These are phyloP conservation scores for Zygosaccharomyces sapae DNA, from an alignment of 1,139 yeast species.

Conservation along the genomic window DNA sequence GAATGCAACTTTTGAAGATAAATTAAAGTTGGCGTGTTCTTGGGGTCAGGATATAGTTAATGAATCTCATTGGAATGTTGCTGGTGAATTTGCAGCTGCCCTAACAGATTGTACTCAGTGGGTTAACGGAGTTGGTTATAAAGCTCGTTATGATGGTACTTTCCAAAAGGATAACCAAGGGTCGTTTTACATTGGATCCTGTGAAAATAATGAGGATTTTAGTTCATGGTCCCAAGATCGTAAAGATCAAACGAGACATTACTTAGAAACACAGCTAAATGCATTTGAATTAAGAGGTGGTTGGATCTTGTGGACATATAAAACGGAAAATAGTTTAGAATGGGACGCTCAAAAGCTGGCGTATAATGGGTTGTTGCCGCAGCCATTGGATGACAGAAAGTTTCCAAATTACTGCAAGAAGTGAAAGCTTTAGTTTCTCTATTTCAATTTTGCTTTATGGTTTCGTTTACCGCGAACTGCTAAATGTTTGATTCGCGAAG, in stretches of 20 bases:
- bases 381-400: constrained; percentile 61
- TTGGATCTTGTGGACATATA: constrained; percentile 92
- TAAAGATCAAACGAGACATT: constrained; percentile 57
- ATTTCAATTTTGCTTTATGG: too few species aligned
- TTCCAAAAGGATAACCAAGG: constrained; percentile 40
- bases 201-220: constrained; percentile 54
- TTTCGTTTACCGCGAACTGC: neutral
- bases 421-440: neutral
- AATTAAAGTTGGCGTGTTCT: constrained; percentile 57
- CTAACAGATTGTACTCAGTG: constrained; percentile 88
- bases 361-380: constrained; percentile 66
- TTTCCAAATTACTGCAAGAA: constrained; percentile 38
- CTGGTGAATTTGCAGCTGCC: constrained; percentile 95
- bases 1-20: constrained; percentile 52
- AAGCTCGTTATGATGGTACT: constrained; percentile 80
- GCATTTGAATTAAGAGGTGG: constrained; percentile 72
- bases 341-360: constrained; percentile 75
- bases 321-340: constrained; percentile 77
- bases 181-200: constrained; percentile 56
- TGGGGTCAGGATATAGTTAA: constrained; percentile 50
- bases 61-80: constrained; percentile 70
- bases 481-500: neutral
- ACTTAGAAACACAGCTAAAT: constrained; percentile 86
- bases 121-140: constrained; percentile 88
- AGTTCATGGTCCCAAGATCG: constrained; percentile 58